phyloP scores from a whole-genome alignment of 192 early-diverging fungal genomes.

The Gaertneriomyces sp. region DNA sequence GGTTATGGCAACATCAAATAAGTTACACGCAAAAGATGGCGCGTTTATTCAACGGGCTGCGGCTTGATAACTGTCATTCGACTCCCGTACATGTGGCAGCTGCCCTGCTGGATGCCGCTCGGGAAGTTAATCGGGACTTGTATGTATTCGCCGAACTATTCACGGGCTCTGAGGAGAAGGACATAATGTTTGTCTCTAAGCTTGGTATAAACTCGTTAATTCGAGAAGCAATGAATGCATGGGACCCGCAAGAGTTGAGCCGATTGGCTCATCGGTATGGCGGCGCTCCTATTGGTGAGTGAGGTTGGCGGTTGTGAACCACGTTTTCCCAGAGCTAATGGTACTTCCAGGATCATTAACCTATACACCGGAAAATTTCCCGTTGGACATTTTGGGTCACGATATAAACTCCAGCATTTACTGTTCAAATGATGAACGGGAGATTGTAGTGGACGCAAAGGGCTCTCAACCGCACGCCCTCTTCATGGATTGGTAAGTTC shows the following conservation, averaged over 20 bases:
- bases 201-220: conserved; percentile 96
- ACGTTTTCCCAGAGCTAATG: not conserved
- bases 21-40: conserved; percentile 88
- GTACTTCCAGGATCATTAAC: conserved; percentile 51
- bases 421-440: conserved; percentile 35
- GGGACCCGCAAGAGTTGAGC: conserved; percentile 86
- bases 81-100: conserved; percentile 94
- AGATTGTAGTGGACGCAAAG: conserved; percentile 65
- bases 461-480: conserved; percentile 87
- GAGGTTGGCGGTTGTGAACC: not conserved
- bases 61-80: conserved; percentile 99
- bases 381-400: conserved; percentile 72
- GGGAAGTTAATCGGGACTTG: conserved; percentile 78
- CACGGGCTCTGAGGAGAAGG: conserved; percentile 93
- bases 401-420: conserved; percentile 34
- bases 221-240: conserved; percentile 97
- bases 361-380: conserved; percentile 45
- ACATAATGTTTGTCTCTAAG: conserved; percentile 85
- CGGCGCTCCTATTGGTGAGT: conserved; percentile 80
- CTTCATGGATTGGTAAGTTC: conserved; percentile 83
- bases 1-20: conserved; percentile 93
- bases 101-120: conserved; percentile 85
- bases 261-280: conserved; percentile 87
- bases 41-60: conserved; percentile 86
- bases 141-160: conserved; percentile 99